These are phyloP conservation scores for Chlamydomonas incerta DNA, from an alignment of 139 green algal species.

Conservation along the genomic window DNA sequence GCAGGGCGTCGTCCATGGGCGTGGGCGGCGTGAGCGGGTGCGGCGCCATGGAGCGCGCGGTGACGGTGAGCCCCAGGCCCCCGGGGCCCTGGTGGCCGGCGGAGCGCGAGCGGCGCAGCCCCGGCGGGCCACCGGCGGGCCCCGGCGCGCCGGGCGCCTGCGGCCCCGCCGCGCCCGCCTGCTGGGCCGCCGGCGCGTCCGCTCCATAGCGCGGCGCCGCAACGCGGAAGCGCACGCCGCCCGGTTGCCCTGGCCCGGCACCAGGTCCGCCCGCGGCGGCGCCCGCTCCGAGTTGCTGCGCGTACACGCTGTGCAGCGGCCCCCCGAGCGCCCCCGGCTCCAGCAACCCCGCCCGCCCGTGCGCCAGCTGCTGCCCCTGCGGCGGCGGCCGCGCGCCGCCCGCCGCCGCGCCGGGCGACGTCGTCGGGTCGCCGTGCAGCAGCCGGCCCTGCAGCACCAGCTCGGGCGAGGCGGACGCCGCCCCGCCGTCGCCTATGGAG, in stretches of 20 bases:
- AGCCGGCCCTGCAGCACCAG: conserved; percentile 25
- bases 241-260: neutral
- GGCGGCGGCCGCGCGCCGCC: neutral
- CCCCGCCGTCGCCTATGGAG: too few species aligned
- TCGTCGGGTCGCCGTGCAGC: neutral
- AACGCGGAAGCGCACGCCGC: conserved; percentile 9
- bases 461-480: neutral
- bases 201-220: conserved; percentile 11
- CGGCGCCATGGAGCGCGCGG: conserved; percentile 17
- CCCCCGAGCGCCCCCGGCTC: neutral
- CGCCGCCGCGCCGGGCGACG: neutral
- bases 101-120: conserved; percentile 12
- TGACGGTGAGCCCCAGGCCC: neutral
- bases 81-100: neutral
- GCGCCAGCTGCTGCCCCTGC: neutral
- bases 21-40: conserved; percentile 19
- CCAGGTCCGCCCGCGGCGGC: neutral
- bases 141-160: too few species aligned
- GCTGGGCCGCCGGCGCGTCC: neutral
- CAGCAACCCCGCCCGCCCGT: neutral
- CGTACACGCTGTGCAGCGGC: too few species aligned
- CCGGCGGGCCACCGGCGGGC: neutral
- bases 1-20: neutral
- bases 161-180: neutral
- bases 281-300: too few species aligned